Base-by-base conservation (phyloP, 139 green algal species). In the Chlorella sp. region DNA sequence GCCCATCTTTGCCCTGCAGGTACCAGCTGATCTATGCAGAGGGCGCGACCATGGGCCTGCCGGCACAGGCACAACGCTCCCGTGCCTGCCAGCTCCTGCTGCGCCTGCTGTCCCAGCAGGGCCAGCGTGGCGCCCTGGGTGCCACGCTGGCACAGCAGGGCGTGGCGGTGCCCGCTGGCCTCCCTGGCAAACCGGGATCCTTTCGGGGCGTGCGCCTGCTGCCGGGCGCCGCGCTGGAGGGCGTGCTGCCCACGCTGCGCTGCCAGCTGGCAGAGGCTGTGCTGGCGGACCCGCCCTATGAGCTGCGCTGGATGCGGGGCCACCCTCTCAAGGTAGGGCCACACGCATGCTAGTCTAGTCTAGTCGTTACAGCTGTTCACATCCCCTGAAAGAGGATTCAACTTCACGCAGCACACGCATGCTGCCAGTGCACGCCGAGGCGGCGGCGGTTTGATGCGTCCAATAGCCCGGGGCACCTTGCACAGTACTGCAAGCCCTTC, bases 11-110 rank as follows among this genome's bases (percentile, higher is more conserved):
- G 34, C 34, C 19, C 1, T 60, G 42, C 81, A 93, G 88, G 86
- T 90, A 84, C 73, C 91, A 95, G 92, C 90, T 95, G 37, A 89
- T 95, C 77, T 95, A 95, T 80, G 93, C 92, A 1, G 93, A 88
- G 61, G 93, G 93, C 0, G 40, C 42, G 0, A 48, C 40, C 21
- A 30, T 36, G 34, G 16, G 40, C 2, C 90, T 95, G 71, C 91
- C 79, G 4, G 28, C 76, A 2, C 64, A 81, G 26, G 22, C 79
- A 7, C 79, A 76, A 18, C 92, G 93, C 18, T 71, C 88, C 14
- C 32, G 39, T 14, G 91, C 86, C 30, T 80, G 91, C 16, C 90
- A 93, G 68, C 86, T 86, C 30, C 69, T 95, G 80, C 92, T 95
- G 73, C 81, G 71, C n/a, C 18, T 60, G 9, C 24, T 92, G 28